Base-by-base conservation (phyloP, 2,329 filamentous ascomycete genomes). In the Cyanodermella asteris region DNA sequence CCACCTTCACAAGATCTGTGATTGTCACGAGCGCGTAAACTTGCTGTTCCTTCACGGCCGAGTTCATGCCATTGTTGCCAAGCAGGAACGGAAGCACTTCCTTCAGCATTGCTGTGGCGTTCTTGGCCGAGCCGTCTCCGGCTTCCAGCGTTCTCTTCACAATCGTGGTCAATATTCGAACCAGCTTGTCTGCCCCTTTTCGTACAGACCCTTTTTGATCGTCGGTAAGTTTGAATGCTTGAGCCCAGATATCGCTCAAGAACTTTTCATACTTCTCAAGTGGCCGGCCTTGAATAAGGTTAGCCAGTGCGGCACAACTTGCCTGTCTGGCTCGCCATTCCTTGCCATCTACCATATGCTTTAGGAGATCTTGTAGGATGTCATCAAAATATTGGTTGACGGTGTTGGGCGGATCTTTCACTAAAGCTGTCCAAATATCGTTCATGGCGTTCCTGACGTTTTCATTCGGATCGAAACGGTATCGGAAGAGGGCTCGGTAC, bases 391-490 rank as follows among this genome's bases (percentile, higher is more conserved):
- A 64, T 11, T 60, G 55, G 34, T 87, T 72, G 21, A 94, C 64
- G 1, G 75, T 76, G 1, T 63, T 59, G 11, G 66, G 70, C 2
- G 78, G 65, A 37, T 94, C 81, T 42, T 90, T 91, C 27, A 94
- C 81, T n/a, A 97, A 53, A 0, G 84, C 73, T 39, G 76, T 82
- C 87, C 87, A 97, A 35, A 97, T 94, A 33, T 90, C 80, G 29
- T 91, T 82, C 87, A 97, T 97, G 1, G 84, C 91, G 23, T 71
- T 64, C 43, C 84, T 78, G 8, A 94, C 87, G 34, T 91, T 91
- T 2, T 71, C 61, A 41, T 93, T 94, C 0, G 87, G 87, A 45
- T 97, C 87, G 32, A 94, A 94, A 24, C 81, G 64, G 48, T 94
- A 97, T 23, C 87, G 67, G 49, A 74, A 97, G 2, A 97, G 64